Evolutionary conservation across 108 stramenopile genomes (phyloP).

Genomic region (Cyclotella atomus): DNA sequence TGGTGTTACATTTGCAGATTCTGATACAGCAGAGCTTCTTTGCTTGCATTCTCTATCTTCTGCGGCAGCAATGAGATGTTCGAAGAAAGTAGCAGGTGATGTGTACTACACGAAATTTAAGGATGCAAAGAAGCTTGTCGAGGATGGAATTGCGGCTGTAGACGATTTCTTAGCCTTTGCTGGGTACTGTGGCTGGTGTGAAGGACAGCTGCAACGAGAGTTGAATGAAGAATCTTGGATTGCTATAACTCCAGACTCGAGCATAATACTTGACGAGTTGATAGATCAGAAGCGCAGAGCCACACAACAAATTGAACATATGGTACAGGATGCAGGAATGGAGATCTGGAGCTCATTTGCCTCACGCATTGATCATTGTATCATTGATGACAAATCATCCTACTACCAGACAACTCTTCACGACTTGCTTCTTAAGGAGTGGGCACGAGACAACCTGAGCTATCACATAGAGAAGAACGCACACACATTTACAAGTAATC

Average conservation of each 20-base stretch:
- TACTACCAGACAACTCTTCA: neutral
- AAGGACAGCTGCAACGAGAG: neutral
- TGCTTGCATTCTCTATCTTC: neutral
- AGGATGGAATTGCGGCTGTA: neutral
- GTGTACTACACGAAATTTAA: neutral
- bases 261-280: neutral
- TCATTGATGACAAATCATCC: neutral
- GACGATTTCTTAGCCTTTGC: neutral
- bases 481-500: neutral
- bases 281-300: neutral
- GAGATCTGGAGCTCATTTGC: neutral
- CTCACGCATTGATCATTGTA: neutral
- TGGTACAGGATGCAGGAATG: neutral
- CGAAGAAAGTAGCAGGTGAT: neutral
- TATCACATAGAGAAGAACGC: neutral
- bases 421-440: neutral
- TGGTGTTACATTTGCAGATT: neutral
- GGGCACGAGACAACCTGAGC: neutral
- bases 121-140: neutral
- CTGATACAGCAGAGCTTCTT: neutral
- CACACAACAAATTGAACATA: neutral
- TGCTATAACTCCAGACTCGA: neutral
- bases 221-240: neutral
- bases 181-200: neutral
- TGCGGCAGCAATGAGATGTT: neutral